phyloP scores from a whole-genome alignment of 2,329 filamentous ascomycete species.

The Elsinoe arachidis region DNA sequence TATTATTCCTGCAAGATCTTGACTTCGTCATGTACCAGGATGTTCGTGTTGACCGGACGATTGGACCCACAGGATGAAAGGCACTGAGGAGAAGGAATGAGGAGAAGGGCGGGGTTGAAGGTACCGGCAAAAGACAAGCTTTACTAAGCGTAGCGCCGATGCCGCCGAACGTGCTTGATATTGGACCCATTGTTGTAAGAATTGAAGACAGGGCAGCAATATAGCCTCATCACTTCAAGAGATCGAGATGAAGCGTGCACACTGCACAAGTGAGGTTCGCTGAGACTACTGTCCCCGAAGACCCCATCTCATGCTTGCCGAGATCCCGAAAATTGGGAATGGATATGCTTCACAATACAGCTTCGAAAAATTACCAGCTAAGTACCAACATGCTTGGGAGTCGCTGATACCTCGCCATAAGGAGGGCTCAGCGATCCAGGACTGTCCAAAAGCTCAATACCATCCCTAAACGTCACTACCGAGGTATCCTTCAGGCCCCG shows the following conservation, averaged over 20 bases:
- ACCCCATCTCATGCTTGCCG: not conserved
- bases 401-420: not conserved
- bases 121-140: not conserved
- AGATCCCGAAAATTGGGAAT: not conserved
- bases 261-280: too few species aligned
- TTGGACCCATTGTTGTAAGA: not conserved
- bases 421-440: not conserved
- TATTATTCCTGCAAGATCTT: not conserved
- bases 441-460: not conserved
- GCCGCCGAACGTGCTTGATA: not conserved
- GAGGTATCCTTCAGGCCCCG: not conserved
- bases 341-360: not conserved
- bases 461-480: not conserved
- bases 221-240: not conserved
- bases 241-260: not conserved
- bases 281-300: too few species aligned
- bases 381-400: not conserved
- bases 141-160: not conserved
- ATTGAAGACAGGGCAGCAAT: not conserved
- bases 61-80: not conserved
- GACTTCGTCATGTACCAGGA: not conserved
- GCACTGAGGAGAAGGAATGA: not conserved
- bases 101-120: conserved; percentile 1
- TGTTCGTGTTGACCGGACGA: not conserved
- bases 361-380: not conserved